Evolutionary conservation across 2,329 filamentous ascomycete genomes (phyloP).

Genomic region (Phaeosphaeriaceae sp.): DNA sequence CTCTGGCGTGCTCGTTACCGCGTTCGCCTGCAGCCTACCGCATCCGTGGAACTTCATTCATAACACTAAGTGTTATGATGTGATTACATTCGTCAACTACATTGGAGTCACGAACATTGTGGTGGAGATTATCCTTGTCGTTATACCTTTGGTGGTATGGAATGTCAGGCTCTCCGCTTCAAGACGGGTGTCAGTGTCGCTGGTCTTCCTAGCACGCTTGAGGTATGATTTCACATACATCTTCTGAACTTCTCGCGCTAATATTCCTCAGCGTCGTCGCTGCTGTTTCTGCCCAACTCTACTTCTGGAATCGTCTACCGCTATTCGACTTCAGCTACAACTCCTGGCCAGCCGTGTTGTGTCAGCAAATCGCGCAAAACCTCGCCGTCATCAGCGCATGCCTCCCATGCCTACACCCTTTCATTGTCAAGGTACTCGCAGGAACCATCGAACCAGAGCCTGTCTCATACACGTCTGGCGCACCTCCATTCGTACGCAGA

Average conservation of each 20-base stretch:
- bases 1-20: conserved; percentile 30
- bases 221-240: conserved; percentile 17
- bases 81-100: conserved; percentile 36
- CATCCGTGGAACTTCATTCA: conserved; percentile 24
- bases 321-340: conserved; percentile 18
- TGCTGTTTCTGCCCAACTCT: conserved; percentile 26
- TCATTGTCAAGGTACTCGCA: conserved; percentile 28
- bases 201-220: conserved; percentile 30
- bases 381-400: conserved; percentile 39
- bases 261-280: conserved; percentile 29
- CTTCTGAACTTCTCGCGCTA: neutral
- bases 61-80: conserved; percentile 25
- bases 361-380: conserved; percentile 37
- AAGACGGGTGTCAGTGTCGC: conserved; percentile 31
- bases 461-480: conserved; percentile 9
- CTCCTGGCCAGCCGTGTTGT: conserved; percentile 29
- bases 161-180: conserved; percentile 29
- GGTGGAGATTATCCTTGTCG: conserved; percentile 31
- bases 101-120: conserved; percentile 36
- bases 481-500: conserved; percentile 1
- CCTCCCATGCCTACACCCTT: conserved; percentile 33
- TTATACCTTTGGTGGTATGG: conserved; percentile 39
- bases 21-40: conserved; percentile 33
- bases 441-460: conserved; percentile 20
- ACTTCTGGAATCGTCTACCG: conserved; percentile 27